A percentile compares a stretch with the other conserved stretches of the same genome.
Conservation (phyloP, 1,284 basidiomycete species). For the Ustilago curta region DNA sequence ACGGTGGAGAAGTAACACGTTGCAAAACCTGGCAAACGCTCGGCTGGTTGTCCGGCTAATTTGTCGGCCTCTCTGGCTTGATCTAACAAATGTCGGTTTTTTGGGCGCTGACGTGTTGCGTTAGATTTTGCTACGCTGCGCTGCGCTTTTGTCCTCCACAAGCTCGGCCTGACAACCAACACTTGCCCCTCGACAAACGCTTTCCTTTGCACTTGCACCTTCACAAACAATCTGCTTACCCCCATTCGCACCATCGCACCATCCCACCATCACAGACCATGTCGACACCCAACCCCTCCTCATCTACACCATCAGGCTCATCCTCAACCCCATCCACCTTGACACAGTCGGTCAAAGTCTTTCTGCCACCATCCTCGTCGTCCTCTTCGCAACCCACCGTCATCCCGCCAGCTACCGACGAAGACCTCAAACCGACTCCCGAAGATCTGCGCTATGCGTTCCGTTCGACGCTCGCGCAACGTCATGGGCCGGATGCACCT, state of each 20-base stretch:
- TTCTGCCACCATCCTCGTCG: slow-evolving; percentile 24
- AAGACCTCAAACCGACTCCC: slow-evolving; percentile 75
- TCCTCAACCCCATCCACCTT: neutral
- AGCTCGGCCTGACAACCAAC: too few relatives aligned
- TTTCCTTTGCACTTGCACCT: slow-evolving; percentile 7
- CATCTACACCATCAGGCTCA: neutral
- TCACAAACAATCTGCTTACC: neutral
- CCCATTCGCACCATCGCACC: too few relatives aligned
- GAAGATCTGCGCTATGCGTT: slow-evolving; percentile 79
- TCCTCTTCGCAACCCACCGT: slow-evolving; percentile 6
- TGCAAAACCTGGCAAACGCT: too few relatives aligned
- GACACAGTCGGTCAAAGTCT: slow-evolving; percentile 10
- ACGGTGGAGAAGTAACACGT: neutral
- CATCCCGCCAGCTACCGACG: slow-evolving; percentile 9
- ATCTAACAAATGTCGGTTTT: slow-evolving; percentile 13
- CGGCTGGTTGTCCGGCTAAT: too few relatives aligned
- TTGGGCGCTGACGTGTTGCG: slow-evolving; percentile 15
- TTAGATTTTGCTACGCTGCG: too few relatives aligned
- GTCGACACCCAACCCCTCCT: neutral
- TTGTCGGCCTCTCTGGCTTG: neutral
- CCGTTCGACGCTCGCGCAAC: slow-evolving; percentile 76
- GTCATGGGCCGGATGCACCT: slow-evolving; percentile 81
- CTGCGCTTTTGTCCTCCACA: too few relatives aligned
- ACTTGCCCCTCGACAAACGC: neutral
- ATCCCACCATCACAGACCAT: too few relatives aligned